Base-by-base conservation (phyloP, 2,329 filamentous ascomycete genomes). In the Ophiocordyceps robertsii region DNA sequence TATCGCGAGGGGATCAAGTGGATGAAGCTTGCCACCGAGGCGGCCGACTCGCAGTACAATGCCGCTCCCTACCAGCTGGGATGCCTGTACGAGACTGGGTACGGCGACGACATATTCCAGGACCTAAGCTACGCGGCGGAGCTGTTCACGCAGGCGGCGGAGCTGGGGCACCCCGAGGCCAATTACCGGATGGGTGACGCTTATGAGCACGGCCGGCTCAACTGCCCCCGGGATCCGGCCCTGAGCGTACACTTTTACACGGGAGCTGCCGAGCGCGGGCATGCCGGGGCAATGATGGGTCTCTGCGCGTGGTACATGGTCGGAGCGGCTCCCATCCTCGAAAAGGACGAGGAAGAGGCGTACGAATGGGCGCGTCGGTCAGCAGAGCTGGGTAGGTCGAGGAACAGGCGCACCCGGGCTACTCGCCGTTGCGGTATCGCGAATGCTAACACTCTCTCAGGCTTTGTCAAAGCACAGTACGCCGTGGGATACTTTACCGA, bases 301-400 rank as follows among this genome's bases (percentile, higher is more conserved):
- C 70, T 98, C 9, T 98, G 92, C 63, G 92, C 92, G 11, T 98
- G 92, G 92, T 98, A 96, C 61, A 84, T 96, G 73, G 84, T 96
- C 35, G 92, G 92, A 11, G 92, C 92, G 2, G 84, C 89, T 51
- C 88, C 89, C 0, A 79, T 96, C 13, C 66, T 98, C 19, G 89
- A 95, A 46, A 95, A 92, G 63, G 90, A 98, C 54, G 90, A 96
- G 60, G 82, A 83, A 51, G 92, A 98, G 62, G 92, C 92, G 10
- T 96, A 93, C 56, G 89, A 95, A 60, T 98, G 92, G 92, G 89
- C 92, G 14, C 80, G 79, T 54, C 80, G 82, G 55, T 86, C 92
- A 43, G 90, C 90, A 29, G 82, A 92, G 47, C 70, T 82, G 50
- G 89, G 90, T 94, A 72, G 61, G 81, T 48, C 36, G 13, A 21